Base-by-base conservation (phyloP, 371 early-diverging fungal species). In the Umbelopsis sp. region DNA sequence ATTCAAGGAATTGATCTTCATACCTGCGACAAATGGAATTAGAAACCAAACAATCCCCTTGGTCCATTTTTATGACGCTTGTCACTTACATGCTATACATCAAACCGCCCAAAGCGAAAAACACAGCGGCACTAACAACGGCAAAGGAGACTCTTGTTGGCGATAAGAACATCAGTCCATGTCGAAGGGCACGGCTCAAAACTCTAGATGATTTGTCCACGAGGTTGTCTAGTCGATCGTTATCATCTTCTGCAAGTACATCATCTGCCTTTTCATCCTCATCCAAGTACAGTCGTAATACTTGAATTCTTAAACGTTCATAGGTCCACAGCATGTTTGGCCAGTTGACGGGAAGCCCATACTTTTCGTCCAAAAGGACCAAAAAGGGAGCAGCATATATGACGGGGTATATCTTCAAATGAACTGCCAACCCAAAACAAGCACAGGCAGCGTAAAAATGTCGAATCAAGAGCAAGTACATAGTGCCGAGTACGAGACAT, bases 391-490 rank as follows among this genome's bases (percentile, higher is more conserved):
- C 71, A 0, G 94, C 92, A 77, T 97, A 96, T 20, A 99, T 91
- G 65, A 96, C 85, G 6, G 99, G 98, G 76, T 97, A 99, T 8
- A 98, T 94, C 76, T 99, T 99, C 71, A 98, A 88, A 76, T 99
- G 99, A 9, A 98, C 96, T 7, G 96, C 83, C n/a, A 96, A 74
- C 0, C 98, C 99, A 84, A 94, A 96, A 38, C 92, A 44, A 11
- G 89, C 78, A 7, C 94, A 93, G 0, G 89, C 93, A 37, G 79
- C 65, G 9, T 72, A 77, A 35, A 88, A 76, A 24, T 82, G 77
- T 22, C 84, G 79, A 16, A 73, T 79, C 63, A 90, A 69, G 18
- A 97, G 72, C n/a, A 83, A 73, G 70, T 91, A 94, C 4, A 98
- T 72, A 3, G 90, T 81, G 3, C 86, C 89, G 41, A 98, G 75